phyloP scores from a whole-genome alignment of 2,329 filamentous ascomycete genomes.

The Thielaviopsis musarum region DNA sequence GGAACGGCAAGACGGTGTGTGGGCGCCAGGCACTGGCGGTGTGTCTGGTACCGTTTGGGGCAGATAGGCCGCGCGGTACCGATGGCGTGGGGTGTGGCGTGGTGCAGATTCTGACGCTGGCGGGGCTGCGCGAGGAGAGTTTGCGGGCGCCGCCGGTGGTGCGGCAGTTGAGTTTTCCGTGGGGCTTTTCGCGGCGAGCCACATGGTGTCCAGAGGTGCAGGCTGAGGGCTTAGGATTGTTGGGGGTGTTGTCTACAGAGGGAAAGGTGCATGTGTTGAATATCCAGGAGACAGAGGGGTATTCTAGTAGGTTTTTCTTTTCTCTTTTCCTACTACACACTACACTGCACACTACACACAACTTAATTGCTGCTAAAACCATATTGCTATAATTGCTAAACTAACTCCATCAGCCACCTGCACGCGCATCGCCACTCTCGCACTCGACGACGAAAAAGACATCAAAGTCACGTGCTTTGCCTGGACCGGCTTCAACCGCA shows the following conservation, averaged over 20 bases:
- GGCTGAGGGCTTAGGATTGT: slow-evolving; percentile 20
- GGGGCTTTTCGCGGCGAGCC: slow-evolving; percentile 32
- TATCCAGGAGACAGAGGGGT: slow-evolving; percentile 20
- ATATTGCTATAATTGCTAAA: too few species aligned
- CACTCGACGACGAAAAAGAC: slow-evolving; percentile 28
- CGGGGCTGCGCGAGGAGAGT: slow-evolving; percentile 17
- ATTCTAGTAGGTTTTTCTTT: slow-evolving; percentile 7
- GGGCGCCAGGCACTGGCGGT: slow-evolving; percentile 31
- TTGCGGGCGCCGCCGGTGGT: slow-evolving; percentile 22
- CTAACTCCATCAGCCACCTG: slow-evolving; percentile 24
- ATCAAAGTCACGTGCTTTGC: slow-evolving; percentile 34
- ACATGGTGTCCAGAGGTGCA: slow-evolving; percentile 35
- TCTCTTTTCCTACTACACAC: not conserved
- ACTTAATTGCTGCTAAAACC: too few species aligned
- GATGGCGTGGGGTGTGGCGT: slow-evolving; percentile 27
- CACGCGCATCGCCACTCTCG: slow-evolving; percentile 28
- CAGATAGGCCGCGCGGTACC: slow-evolving; percentile 18
- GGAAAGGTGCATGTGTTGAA: slow-evolving; percentile 33
- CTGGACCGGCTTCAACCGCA: slow-evolving; percentile 38
- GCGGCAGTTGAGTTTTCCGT: slow-evolving; percentile 30
- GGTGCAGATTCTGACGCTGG: slow-evolving; percentile 36
- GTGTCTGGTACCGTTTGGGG: slow-evolving; percentile 29
- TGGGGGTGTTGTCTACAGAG: slow-evolving; percentile 35
- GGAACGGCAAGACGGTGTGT: slow-evolving; percentile 27
- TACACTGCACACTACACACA: not conserved